Conservation (phyloP, 176 grass and related monocot genomes). For the Calamus simplicifolius region DNA sequence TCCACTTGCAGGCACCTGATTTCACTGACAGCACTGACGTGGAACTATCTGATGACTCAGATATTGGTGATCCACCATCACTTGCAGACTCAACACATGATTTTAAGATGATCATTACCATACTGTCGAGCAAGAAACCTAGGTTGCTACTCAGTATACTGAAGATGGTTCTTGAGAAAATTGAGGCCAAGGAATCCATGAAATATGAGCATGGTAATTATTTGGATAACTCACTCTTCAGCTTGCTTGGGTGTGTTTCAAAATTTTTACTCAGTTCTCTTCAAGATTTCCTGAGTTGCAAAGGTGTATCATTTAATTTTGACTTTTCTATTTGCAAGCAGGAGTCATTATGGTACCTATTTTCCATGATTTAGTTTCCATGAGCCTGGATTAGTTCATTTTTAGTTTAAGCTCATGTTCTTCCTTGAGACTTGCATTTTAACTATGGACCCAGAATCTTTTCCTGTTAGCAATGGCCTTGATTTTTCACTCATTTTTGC, state of each 20-base stretch:
- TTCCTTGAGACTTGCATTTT: no score
- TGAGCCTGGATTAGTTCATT: no score
- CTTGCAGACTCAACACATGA: constrained; percentile 29
- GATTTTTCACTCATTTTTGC: constrained; percentile 14
- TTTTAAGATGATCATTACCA: constrained; percentile 48
- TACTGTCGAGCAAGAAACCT: constrained; percentile 67
- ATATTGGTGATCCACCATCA: constrained; percentile 21
- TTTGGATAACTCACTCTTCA: background rate
- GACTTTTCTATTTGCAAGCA: no score
- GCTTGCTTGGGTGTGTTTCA: no score
- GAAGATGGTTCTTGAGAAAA: constrained; percentile 62
- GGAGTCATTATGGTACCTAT: no score
- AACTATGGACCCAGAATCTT: background rate
- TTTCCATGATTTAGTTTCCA: no score
- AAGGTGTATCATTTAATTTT: no score
- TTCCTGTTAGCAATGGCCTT: no score
- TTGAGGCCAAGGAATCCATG: constrained; percentile 39
- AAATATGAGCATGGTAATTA: constrained; percentile 30
- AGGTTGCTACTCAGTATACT: constrained; percentile 60
- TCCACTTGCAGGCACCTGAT: constrained; percentile 34
- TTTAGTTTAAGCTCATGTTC: no score
- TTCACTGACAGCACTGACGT: constrained; percentile 26
- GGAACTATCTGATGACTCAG: constrained; percentile 28
- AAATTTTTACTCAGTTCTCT: no score
- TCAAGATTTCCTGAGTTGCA: no score